phyloP scores from a whole-genome alignment of 2,329 filamentous ascomycete genomes.

The Pseudocercospora eumusae region DNA sequence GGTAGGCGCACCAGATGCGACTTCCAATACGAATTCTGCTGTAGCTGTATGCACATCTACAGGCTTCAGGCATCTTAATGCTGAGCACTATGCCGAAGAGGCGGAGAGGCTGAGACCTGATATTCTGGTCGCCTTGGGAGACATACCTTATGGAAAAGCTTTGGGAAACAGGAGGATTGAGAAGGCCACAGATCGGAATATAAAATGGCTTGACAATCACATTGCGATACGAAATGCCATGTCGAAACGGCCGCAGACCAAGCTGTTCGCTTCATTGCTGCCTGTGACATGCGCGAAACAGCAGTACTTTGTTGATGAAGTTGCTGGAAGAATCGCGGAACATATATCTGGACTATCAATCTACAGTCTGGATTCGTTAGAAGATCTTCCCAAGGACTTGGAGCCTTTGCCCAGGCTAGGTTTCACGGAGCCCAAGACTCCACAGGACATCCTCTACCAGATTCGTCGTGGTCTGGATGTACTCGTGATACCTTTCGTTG shows the following conservation, averaged over 20 bases:
- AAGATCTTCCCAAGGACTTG: slow-evolving; percentile 65
- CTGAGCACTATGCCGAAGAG: slow-evolving; percentile 67
- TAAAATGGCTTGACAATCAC: slow-evolving; percentile 75
- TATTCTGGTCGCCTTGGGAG: slow-evolving; percentile 75
- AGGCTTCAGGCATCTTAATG: slow-evolving; percentile 73
- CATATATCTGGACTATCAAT: slow-evolving; percentile 70
- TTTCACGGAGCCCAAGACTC: slow-evolving; percentile 67
- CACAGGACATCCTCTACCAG: slow-evolving; percentile 75
- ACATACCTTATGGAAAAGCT: slow-evolving; percentile 62
- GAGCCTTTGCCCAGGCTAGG: slow-evolving; percentile 70
- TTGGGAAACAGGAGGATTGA: slow-evolving; percentile 64
- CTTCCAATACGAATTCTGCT: slow-evolving; percentile 56
- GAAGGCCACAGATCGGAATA: slow-evolving; percentile 84
- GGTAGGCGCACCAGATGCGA: slow-evolving; percentile 65
- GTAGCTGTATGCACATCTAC: slow-evolving; percentile 83
- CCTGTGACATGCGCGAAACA: slow-evolving; percentile 75
- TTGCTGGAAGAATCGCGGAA: slow-evolving; percentile 64
- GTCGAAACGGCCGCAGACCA: slow-evolving; percentile 41
- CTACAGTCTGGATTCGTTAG: slow-evolving; percentile 71
- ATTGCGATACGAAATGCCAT: slow-evolving; percentile 43
- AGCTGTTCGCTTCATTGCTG: slow-evolving; percentile 67
- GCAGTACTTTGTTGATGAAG: slow-evolving; percentile 73
- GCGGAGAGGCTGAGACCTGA: slow-evolving; percentile 71
- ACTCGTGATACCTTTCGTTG: slow-evolving; percentile 74
- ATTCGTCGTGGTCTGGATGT: slow-evolving; percentile 77